phyloP scores from a whole-genome alignment of 768 basidiomycete genomes.

The Termitomyces sp. region DNA sequence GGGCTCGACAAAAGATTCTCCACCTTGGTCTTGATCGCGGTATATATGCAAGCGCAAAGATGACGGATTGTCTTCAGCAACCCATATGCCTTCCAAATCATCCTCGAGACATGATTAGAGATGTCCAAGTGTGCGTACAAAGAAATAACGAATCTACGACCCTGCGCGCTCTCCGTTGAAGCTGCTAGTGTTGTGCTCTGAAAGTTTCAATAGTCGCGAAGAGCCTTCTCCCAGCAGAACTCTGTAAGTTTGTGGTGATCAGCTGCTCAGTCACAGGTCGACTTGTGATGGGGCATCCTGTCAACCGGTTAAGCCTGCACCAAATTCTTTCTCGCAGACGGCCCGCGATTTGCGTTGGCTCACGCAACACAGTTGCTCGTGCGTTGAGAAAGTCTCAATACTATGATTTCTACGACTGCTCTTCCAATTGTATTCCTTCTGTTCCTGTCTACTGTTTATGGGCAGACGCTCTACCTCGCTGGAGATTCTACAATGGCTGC shows the following conservation, averaged over 20 bases:
- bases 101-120: too few species aligned
- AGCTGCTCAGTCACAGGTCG: background rate
- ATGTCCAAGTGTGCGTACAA: too few species aligned
- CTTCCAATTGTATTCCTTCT: background rate
- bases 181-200: background rate
- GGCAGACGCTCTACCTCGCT: slow-evolving; percentile 35
- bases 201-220: background rate
- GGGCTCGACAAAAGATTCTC: too few species aligned
- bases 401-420: background rate
- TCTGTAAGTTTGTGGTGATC: background rate
- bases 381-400: background rate
- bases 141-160: too few species aligned
- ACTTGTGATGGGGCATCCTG: background rate
- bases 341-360: background rate
- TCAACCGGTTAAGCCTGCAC: background rate
- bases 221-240: background rate
- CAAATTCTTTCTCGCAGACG: background rate
- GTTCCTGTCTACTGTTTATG: slow-evolving; percentile 1
- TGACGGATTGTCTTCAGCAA: too few species aligned
- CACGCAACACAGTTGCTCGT: background rate
- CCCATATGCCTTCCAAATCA: too few species aligned
- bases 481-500: slow-evolving; percentile 41
- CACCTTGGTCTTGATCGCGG: background rate
- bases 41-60: background rate
- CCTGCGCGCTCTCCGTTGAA: too few species aligned